phyloP scores from a whole-genome alignment of 805 yeast species.

The Saccharomycopsis sp. region DNA sequence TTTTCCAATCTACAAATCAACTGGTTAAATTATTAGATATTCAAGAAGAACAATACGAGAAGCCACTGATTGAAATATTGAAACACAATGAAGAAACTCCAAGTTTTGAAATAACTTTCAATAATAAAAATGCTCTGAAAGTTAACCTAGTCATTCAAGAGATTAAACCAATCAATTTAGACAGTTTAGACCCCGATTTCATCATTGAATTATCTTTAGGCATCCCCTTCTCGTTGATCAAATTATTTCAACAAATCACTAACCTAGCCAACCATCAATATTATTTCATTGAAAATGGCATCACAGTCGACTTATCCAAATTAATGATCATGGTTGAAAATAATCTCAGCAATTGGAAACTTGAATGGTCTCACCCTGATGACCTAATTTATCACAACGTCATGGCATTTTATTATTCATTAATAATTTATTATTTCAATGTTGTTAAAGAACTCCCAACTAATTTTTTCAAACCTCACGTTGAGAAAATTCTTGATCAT shows the following conservation, averaged over 20 bases:
- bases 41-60: background rate
- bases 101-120: slow-evolving; percentile 7
- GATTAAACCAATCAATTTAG: background rate
- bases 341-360: slow-evolving; percentile 31
- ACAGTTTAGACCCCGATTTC: background rate
- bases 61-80: slow-evolving; percentile 10
- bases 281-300: slow-evolving; percentile 27
- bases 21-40: slow-evolving; percentile 1
- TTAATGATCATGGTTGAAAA: slow-evolving; percentile 20
- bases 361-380: slow-evolving; percentile 43
- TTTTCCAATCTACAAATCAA: background rate
- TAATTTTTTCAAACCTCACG: slow-evolving; percentile 31
- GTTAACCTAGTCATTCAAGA: background rate
- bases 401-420: slow-evolving; percentile 38
- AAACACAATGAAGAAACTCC: slow-evolving; percentile 19
- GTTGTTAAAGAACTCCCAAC: slow-evolving; percentile 31
- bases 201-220: slow-evolving; percentile 36
- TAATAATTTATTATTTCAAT: slow-evolving; percentile 35
- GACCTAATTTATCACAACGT: slow-evolving; percentile 41
- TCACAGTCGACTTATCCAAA: background rate
- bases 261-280: slow-evolving; percentile 34
- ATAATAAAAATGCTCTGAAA: background rate
- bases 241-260: slow-evolving; percentile 36
- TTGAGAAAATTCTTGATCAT: slow-evolving; percentile 34
- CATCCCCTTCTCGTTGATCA: slow-evolving; percentile 37